Conservation (phyloP, 2,329 filamentous ascomycete species). For the Diplocarpon mali region DNA sequence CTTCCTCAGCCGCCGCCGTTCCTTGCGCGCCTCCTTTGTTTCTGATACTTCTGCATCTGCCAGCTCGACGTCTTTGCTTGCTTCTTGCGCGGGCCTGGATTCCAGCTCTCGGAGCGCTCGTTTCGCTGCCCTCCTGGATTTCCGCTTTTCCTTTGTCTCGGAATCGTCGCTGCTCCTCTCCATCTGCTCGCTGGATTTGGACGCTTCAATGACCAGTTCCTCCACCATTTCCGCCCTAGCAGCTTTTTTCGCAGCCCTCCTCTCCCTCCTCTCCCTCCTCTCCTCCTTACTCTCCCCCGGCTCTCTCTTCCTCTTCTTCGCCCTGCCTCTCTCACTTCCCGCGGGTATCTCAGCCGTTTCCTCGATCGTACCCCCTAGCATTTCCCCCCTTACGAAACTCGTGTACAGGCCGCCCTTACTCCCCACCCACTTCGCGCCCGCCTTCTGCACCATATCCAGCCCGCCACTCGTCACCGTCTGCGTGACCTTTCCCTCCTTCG, state of each 20-base stretch:
- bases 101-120: constrained; percentile 1
- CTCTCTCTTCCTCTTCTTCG: constrained; percentile 26
- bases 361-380: constrained; percentile 58
- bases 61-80: constrained; percentile 2
- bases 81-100: not conserved
- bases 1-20: constrained; percentile 29
- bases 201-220: constrained; percentile 21
- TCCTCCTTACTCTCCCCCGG: constrained; percentile 25
- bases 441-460: constrained; percentile 44
- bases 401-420: constrained; percentile 53
- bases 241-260: constrained; percentile 28
- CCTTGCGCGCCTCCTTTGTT: constrained; percentile 29
- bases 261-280: constrained; percentile 28
- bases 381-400: constrained; percentile 74
- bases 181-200: not conserved
- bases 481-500: constrained; percentile 41
- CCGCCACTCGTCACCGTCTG: constrained; percentile 44
- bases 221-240: constrained; percentile 17
- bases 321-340: constrained; percentile 2
- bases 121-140: constrained; percentile 6
- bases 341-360: constrained; percentile 15
- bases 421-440: constrained; percentile 46
- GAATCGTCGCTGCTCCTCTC: not conserved
- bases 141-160: constrained; percentile 6
- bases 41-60: constrained; percentile 7